Base-by-base conservation (phyloP, 768 basidiomycete genomes). In the Russula emetica region DNA sequence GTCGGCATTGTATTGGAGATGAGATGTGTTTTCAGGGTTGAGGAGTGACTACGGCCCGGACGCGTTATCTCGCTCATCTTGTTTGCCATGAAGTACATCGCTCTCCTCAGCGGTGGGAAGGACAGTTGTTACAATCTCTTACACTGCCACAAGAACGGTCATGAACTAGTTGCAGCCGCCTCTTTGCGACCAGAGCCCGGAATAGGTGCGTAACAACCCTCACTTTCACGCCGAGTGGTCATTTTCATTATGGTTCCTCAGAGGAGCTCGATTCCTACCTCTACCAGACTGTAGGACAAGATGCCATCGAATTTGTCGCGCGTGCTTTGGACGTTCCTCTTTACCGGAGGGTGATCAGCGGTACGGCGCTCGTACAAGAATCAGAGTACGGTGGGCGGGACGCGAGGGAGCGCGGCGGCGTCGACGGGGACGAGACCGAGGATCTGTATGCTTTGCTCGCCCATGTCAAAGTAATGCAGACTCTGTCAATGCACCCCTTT, bases 231-330 rank as follows among this genome's bases (percentile, higher is more conserved):
- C 69, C 57, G 50, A 58, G 66, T 67, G 71, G 69, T 55, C 26
- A 7, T 40, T 61, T 68, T 58, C 69, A 69, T 63, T 53, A 2
- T 36, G 22, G 34, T 5, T 36, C 61, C 50, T n/a, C 74, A 97
- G 97, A 98, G 79, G 97, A 99, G 79, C 84, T 98, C 71, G 95
- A 99, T 75, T 98, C 95, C 26, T 98, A 94, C 77, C 80, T 99
- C 74, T 99, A 98, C 75, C 97, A 99, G 74, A 98, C 96, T n/a
- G 95, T 99, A 30, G 97, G 95, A 1, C 95, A 98, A 72, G 92
- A 94, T 62, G 92, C 93, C 20, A 87, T 98, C 63, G 85, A 91
- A 55, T 79, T 88, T 56, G 87, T 98, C 60, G 94, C 94, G 24
- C 78, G 80, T 55, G 92, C 96, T 1, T 78, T 98, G 61, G 88